Base-by-base conservation (phyloP, 805 yeast species). In the Cyberlindnera misumaiensis region DNA sequence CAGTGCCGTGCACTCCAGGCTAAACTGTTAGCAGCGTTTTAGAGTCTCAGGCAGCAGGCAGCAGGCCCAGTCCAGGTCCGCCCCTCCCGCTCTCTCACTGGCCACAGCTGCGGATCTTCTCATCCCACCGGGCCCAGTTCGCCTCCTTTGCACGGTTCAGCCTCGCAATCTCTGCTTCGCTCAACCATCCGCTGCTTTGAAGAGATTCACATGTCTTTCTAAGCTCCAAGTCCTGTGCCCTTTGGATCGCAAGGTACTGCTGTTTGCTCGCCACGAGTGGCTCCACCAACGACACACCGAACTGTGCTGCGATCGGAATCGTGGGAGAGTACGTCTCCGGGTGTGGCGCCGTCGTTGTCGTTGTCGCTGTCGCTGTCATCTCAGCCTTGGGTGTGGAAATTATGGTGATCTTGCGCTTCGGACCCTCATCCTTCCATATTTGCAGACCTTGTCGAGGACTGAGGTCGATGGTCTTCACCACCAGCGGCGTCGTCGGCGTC, bases 121-220 rank as follows among this genome's bases (percentile, higher is more conserved):
- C 22, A 7, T 51, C 54, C 57, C 57, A 52, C n/a, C 47, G 43
- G 5, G 38, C 38, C 43, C 48, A 49, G 29, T 52, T 51, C 28
- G 46, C 49, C 11, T 32, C 36, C 16, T 46, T 46, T 10, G 55
- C 46, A 8, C 29, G 34, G 27, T 49, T 48, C 7, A 52, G 22
- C 22, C 44, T 41, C 8, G n/a, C 11, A 1, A 49, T 14, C 34
- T 52, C 55, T 14, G 30, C 36, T 13, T 42, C 43, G 20, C 48
- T 51, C 51, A 51, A 41, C 57, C 57, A 52, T 4, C 57, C 57
- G 39, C 55, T 41, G n/a, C 40, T 37, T 34, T 42, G 42, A 11
- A 52, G 30, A 28, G 44, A 40, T 15, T 38, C 42, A 13, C 40
- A 43, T 14, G 48, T 51, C 30, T 45, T 43, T 9, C 45, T 43